These are phyloP conservation scores for Cladosporium sphaerospermum DNA, from an alignment of 2,329 filamentous ascomycete species.

Conservation along the genomic window DNA sequence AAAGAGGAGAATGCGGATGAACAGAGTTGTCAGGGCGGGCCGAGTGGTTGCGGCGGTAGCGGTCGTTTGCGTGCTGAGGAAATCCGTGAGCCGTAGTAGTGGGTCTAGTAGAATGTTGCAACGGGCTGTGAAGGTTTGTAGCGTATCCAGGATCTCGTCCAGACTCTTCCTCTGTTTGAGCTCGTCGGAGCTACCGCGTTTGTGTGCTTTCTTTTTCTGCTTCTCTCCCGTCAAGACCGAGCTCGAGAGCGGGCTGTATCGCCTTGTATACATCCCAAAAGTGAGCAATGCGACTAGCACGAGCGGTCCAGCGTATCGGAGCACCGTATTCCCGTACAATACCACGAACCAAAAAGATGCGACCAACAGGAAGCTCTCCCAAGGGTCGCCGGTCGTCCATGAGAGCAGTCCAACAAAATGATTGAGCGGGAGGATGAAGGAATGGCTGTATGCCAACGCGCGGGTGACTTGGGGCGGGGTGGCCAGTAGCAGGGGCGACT, in stretches of 20 bases:
- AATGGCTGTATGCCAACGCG: slow-evolving; percentile 90
- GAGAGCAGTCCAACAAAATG: slow-evolving; percentile 77
- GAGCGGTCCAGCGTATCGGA: slow-evolving; percentile 76
- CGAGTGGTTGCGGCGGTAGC: slow-evolving; percentile 86
- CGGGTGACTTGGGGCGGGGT: slow-evolving; percentile 93
- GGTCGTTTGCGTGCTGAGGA: slow-evolving; percentile 74
- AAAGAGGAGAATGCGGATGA: slow-evolving; percentile 80
- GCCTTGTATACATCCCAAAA: slow-evolving; percentile 82
- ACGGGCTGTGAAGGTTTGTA: slow-evolving; percentile 82
- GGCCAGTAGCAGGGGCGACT: slow-evolving; percentile 84
- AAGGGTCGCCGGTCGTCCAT: slow-evolving; percentile 90
- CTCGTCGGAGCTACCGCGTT: slow-evolving; percentile 27
- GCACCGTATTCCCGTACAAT: slow-evolving; percentile 78
- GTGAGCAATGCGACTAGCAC: slow-evolving; percentile 75
- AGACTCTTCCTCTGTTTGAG: slow-evolving; percentile 73
- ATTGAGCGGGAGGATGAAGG: slow-evolving; percentile 85
- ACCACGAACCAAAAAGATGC: slow-evolving; percentile 78
- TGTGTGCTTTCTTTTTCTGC: slow-evolving; percentile 36
- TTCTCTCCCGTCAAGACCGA: slow-evolving; percentile 68
- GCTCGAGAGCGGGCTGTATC: slow-evolving; percentile 85
- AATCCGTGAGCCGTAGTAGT: slow-evolving; percentile 81
- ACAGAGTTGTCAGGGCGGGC: slow-evolving; percentile 81
- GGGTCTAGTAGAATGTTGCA: slow-evolving; percentile 92
- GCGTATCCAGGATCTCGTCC: slow-evolving; percentile 92
- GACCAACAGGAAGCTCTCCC: slow-evolving; percentile 92